These are phyloP conservation scores for Botrytis byssoidea DNA, from an alignment of 2,329 filamentous ascomycete species.

Conservation along the genomic window DNA sequence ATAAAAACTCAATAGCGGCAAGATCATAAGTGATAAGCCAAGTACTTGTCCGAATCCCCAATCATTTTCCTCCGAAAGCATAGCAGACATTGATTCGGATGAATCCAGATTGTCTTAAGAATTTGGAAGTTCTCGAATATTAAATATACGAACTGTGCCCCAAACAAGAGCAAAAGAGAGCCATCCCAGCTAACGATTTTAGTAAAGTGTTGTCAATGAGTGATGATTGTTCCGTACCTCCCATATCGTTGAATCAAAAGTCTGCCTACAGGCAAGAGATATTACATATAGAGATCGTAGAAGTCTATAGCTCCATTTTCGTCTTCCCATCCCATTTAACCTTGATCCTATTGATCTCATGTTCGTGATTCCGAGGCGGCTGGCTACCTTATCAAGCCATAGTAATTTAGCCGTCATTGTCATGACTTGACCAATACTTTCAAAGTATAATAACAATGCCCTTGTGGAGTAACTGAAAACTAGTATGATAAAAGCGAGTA, in stretches of 20 bases:
- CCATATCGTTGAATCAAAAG: neutral
- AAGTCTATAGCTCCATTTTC: neutral
- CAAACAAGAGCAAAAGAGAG: neutral
- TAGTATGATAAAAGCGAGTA: neutral
- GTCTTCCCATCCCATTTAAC: neutral
- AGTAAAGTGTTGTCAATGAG: neutral
- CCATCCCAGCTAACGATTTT: neutral
- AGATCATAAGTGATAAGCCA: neutral
- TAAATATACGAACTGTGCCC: neutral
- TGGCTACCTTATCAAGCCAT: neutral
- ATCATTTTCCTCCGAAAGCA: neutral
- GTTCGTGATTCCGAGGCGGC: neutral
- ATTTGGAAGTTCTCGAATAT: neutral
- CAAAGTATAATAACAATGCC: neutral
- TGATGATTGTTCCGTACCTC: neutral
- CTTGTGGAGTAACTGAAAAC: neutral
- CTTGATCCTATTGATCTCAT: neutral
- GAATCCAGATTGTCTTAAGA: neutral
- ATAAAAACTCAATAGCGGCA: neutral
- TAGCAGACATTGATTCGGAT: neutral
- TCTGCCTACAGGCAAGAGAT: neutral
- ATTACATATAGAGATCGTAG: neutral
- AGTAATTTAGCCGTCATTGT: neutral
- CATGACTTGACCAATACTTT: neutral
- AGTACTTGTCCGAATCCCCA: neutral